These are phyloP conservation scores for Leptographium galeiforme DNA, from an alignment of 2,329 filamentous ascomycete genomes.

Conservation along the genomic window DNA sequence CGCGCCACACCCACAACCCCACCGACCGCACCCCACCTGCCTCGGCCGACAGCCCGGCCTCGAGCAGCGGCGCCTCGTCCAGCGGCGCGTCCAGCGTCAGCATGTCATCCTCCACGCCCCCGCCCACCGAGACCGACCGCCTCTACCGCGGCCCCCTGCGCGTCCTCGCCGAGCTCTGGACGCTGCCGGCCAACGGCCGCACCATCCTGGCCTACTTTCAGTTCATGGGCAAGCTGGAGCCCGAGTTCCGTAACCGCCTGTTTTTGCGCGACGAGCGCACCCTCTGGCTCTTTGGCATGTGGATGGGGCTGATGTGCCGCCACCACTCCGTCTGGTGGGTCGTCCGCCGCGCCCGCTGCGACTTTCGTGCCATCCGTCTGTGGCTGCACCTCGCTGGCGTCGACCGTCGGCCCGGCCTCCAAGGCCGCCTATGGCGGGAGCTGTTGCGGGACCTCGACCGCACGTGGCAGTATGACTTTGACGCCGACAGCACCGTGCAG, in stretches of 20 bases:
- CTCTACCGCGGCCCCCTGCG: constrained; percentile 11
- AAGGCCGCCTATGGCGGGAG: constrained; percentile 10
- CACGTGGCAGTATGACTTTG: constrained; percentile 12
- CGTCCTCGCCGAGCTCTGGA: constrained; percentile 10
- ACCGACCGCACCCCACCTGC: neutral
- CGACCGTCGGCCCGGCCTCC: constrained; percentile 6
- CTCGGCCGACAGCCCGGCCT: too few species aligned
- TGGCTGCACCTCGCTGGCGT: constrained; percentile 13
- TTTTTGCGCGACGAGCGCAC: constrained; percentile 11
- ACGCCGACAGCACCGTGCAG: neutral
- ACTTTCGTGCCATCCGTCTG: constrained; percentile 13
- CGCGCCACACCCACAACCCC: neutral
- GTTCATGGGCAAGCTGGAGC: constrained; percentile 11
- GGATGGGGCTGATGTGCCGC: constrained; percentile 15
- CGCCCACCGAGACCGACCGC: constrained; percentile 5
- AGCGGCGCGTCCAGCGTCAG: too few species aligned
- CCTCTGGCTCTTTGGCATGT: constrained; percentile 15
- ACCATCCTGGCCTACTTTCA: constrained; percentile 12
- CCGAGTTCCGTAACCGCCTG: constrained; percentile 10
- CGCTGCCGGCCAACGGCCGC: constrained; percentile 3
- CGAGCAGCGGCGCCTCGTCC: neutral
- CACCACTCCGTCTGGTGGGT: constrained; percentile 12
- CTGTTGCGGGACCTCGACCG: constrained; percentile 11
- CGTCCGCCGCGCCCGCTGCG: constrained; percentile 11
- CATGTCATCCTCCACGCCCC: too few species aligned